These are phyloP conservation scores for Saccharomyces hybrid DNA, from an alignment of 1,139 yeast species.

Conservation along the genomic window DNA sequence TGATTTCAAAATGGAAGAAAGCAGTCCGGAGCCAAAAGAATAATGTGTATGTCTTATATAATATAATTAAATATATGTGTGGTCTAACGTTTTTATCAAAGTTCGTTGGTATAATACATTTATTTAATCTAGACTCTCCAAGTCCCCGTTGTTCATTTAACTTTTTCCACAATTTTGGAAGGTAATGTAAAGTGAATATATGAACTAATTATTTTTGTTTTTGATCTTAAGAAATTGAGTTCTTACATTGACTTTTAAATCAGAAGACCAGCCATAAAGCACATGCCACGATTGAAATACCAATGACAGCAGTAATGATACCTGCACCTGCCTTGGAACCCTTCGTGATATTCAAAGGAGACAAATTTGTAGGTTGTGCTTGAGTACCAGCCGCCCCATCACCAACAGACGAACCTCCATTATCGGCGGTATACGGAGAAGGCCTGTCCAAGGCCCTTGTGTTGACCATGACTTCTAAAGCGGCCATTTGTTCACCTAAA, in stretches of 20 bases:
- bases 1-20: no score
- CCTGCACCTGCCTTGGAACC: constrained; percentile 89
- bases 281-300: constrained; percentile 55
- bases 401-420: constrained; percentile 58
- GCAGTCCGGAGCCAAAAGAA: neutral
- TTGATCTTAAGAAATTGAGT: neutral
- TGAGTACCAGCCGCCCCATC: constrained; percentile 54
- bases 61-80: neutral
- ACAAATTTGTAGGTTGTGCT: constrained; percentile 32
- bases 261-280: constrained; percentile 67
- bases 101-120: neutral
- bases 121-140: neutral
- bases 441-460: constrained; percentile 47
- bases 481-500: constrained; percentile 90
- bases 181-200: neutral
- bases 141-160: neutral
- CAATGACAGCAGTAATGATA: constrained; percentile 68
- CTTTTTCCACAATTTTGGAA: neutral
- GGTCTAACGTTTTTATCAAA: neutral
- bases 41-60: neutral
- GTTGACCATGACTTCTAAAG: constrained; percentile 69
- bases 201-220: neutral
- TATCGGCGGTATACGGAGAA: constrained; percentile 49
- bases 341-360: constrained; percentile 44
- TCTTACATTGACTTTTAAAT: neutral